A percentile compares a stretch with the other conserved stretches of the same genome.
These are phyloP conservation scores for Tulasnella sp. DNA, from an alignment of 768 basidiomycete genomes.

Conservation along the genomic window DNA sequence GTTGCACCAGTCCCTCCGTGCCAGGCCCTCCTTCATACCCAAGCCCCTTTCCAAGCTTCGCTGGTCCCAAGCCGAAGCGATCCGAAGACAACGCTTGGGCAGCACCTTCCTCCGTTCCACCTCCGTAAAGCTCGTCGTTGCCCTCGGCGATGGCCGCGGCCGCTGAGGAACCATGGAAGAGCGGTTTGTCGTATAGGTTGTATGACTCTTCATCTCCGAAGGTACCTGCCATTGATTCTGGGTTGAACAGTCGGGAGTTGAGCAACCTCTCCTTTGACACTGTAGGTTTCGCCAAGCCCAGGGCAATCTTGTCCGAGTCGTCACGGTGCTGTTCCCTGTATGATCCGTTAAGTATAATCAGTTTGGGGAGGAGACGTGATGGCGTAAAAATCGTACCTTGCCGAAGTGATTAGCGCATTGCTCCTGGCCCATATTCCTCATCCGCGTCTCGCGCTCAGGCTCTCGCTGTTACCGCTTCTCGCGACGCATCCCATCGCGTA, in stretches of 20 bases:
- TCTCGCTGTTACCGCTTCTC: too few species aligned
- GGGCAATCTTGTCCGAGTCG: slow-evolving; percentile 97
- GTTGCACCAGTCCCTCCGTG: too few species aligned
- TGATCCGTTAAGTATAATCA: too few species aligned
- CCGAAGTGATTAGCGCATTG: too few species aligned
- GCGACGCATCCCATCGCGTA: too few species aligned
- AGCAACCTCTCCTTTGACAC: slow-evolving; percentile 94
- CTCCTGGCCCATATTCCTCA: too few species aligned
- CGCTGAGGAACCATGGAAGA: slow-evolving; percentile 89
- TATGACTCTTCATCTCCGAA: slow-evolving; percentile 95
- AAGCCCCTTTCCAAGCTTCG: slow-evolving; percentile 32
- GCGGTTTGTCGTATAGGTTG: too few species aligned
- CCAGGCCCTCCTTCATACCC: slow-evolving; percentile 82
- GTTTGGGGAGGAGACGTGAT: too few species aligned
- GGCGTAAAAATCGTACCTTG: too few species aligned
- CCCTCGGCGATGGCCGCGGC: slow-evolving; percentile 89
- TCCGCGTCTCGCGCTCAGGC: too few species aligned
- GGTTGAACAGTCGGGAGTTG: slow-evolving; percentile 95
- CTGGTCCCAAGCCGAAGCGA: slow-evolving; percentile 74
- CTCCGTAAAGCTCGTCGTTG: slow-evolving; percentile 87
- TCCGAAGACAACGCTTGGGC: slow-evolving; percentile 90
- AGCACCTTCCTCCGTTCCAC: too few species aligned
- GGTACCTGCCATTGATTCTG: slow-evolving; percentile 69
- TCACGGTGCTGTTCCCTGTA: slow-evolving; percentile 96
- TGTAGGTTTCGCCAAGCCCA: slow-evolving; percentile 95